Evolutionary conservation across 495 filamentous ascomycete genomes (phyloP), one percentile per base, ranked within the genome.

Genomic region (Zalerion maritima): DNA sequence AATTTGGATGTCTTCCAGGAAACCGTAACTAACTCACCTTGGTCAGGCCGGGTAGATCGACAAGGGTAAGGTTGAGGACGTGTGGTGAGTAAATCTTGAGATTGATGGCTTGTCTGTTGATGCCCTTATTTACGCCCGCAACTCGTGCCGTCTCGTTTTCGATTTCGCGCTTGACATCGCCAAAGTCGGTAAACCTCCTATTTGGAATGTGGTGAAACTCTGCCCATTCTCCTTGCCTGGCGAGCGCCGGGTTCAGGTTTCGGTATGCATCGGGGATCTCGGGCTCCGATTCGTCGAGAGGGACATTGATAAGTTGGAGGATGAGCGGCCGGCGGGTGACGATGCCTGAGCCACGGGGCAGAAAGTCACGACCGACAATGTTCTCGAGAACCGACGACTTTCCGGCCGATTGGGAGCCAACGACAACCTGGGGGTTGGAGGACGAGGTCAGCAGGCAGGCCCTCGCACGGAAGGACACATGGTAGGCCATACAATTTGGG

Each of bases 371-470:
- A 28, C 91, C 89, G 41, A 99, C 89, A 41, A 99, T 94, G 47
- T 99, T 99, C 56, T 99, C 89, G 32, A 99, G 71, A 12, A 99
- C 89, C 10, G 89, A 96, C n/a, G 89, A 96, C 57, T 99, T 99
- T 42, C 89, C 89, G 28, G 87, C 92, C 5, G 89, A 96, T 59
- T 99, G 89, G 31, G 89, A 99, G 32, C 89, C 89, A 36, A 99
- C 89, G 29, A 99, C 89, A 33, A 96, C 89, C 89, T 97, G 43
- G 25, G 36, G 31, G 20, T 32, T 26, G 21, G 16, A 32, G 24
- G 18, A 20, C 24, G 30, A 7, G 15, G 24, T 44, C 36, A 49
- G 43, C 19, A 45, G 31, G 16, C 3, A 21, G 5, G 15, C 14
- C 17, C 14, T 32, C 5, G 21, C n/a, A n/a, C n/a, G n/a, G n/a